Conservation (phyloP, 805 yeast genomes). For the Teunomyces funiuensis region DNA sequence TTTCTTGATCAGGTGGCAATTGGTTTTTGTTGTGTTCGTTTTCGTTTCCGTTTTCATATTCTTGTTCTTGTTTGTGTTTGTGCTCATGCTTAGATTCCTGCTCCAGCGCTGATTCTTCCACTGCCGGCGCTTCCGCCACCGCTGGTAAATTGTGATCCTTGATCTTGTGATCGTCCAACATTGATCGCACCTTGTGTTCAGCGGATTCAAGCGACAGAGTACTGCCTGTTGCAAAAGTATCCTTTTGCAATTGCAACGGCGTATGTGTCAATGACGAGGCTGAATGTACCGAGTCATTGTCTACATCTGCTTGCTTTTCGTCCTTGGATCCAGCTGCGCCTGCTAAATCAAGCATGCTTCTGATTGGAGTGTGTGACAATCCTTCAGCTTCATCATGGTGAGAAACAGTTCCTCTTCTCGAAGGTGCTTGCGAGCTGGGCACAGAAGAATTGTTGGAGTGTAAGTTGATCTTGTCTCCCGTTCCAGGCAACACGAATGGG, state of each 20-base stretch:
- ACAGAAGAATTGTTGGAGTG: slow-evolving; percentile 15
- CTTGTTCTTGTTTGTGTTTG: background rate
- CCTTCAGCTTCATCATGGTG: slow-evolving; percentile 13
- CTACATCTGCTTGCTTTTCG: slow-evolving; percentile 7
- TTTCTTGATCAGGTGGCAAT: too few species aligned
- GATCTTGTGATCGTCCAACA: slow-evolving; percentile 9
- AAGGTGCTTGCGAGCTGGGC: slow-evolving; percentile 27
- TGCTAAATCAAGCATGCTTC: slow-evolving; percentile 41
- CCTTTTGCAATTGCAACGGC: slow-evolving; percentile 19
- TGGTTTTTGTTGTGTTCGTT: background rate
- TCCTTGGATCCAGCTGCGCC: background rate
- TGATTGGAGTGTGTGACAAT: slow-evolving; percentile 25
- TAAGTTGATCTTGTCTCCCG: slow-evolving; percentile 16
- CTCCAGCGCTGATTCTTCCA: slow-evolving; percentile 6
- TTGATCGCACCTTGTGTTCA: slow-evolving; percentile 1
- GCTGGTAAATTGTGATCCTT: slow-evolving; percentile 7
- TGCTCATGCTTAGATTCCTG: background rate
- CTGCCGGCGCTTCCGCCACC: slow-evolving; percentile 2
- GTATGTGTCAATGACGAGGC: slow-evolving; percentile 23
- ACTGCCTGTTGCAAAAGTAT: slow-evolving; percentile 5
- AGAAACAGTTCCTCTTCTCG: slow-evolving; percentile 26
- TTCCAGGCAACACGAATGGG: slow-evolving; percentile 32
- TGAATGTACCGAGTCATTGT: slow-evolving; percentile 22
- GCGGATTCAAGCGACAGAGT: slow-evolving; percentile 1
- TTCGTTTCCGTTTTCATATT: background rate